phyloP scores from a whole-genome alignment of 73 alveolate genomes.

The Tetrahymena borealis region DNA sequence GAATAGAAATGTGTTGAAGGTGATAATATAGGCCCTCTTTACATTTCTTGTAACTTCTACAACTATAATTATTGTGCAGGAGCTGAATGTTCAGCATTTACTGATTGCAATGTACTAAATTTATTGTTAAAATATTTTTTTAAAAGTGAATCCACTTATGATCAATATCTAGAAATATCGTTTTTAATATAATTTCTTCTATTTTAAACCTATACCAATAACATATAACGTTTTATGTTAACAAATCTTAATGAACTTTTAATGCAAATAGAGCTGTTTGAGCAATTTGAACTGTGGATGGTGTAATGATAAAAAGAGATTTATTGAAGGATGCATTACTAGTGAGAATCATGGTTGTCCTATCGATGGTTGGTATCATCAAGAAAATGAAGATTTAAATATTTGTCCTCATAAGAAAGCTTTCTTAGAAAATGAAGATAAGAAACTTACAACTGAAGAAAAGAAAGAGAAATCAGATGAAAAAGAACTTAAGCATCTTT shows the following conservation, averaged over 20 bases:
- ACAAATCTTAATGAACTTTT: no score
- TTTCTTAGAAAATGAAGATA: background rate
- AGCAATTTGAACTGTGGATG: background rate
- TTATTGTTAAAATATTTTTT: no score
- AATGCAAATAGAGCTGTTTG: background rate
- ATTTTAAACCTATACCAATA: no score
- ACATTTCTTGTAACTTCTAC: slow-evolving; percentile 36
- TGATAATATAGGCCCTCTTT: slow-evolving; percentile 41
- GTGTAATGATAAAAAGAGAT: background rate
- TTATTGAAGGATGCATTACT: background rate
- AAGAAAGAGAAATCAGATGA: background rate
- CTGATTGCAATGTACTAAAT: slow-evolving; percentile 37
- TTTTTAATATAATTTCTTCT: no score
- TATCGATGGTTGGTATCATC: background rate
- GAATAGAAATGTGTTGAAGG: slow-evolving; percentile 44
- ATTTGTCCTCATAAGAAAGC: background rate
- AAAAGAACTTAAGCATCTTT: background rate
- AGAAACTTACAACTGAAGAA: background rate
- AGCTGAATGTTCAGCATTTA: slow-evolving; percentile 32
- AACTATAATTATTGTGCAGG: slow-evolving; percentile 42
- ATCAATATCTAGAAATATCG: no score
- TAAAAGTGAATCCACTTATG: no score
- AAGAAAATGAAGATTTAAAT: background rate
- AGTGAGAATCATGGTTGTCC: background rate
- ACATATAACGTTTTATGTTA: no score